Evolutionary conservation across 345 rosid species (phyloP).

Genomic region (Moringa oleifera): DNA sequence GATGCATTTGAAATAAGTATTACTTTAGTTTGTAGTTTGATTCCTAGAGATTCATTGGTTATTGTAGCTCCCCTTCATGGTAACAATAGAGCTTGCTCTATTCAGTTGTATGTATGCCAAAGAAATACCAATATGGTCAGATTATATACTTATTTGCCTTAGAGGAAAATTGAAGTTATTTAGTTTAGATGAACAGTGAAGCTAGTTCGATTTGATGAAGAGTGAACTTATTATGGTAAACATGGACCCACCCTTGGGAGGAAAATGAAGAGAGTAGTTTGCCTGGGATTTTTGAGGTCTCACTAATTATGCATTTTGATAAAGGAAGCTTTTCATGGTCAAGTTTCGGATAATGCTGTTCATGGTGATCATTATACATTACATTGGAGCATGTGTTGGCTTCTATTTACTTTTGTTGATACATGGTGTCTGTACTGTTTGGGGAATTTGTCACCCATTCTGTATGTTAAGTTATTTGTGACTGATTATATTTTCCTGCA

Average conservation of each 20-base stretch:
- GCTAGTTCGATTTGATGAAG: background rate
- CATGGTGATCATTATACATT: background rate
- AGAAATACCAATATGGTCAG: background rate
- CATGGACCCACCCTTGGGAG: no score
- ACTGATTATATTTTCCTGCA: no score
- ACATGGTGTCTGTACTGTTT: background rate
- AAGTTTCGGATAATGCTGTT: background rate
- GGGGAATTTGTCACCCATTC: background rate
- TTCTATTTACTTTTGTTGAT: background rate
- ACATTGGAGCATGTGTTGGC: background rate
- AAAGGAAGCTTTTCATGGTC: background rate
- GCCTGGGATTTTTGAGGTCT: no score
- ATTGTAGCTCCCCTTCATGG: no score
- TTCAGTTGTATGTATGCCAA: background rate
- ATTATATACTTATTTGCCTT: background rate
- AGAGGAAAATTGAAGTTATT: background rate
- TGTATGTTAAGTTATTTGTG: background rate
- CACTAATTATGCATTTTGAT: no score
- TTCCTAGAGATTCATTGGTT: no score
- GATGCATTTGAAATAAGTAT: background rate
- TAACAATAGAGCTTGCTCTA: background rate
- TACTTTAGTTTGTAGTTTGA: no score
- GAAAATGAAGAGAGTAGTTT: no score
- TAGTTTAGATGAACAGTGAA: background rate
- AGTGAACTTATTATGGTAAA: no score